These are phyloP conservation scores for Ceratorhiza oryzae-sativae DNA, from an alignment of 1,284 basidiomycete species.

Conservation along the genomic window DNA sequence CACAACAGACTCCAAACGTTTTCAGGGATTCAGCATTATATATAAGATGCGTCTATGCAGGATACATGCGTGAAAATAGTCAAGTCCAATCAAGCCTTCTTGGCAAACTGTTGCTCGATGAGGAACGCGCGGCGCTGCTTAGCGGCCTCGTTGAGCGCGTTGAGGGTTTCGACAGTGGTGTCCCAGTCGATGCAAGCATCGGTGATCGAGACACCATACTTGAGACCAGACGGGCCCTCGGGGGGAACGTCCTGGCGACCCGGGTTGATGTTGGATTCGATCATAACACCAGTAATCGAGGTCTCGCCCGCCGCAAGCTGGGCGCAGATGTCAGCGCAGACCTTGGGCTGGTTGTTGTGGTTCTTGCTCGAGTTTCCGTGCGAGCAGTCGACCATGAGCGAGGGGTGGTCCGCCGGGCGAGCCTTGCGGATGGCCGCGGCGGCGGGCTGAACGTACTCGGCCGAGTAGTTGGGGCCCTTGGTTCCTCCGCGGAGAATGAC, in stretches of 20 bases:
- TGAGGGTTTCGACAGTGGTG: conserved; percentile 78
- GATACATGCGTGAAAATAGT: conserved; percentile 22
- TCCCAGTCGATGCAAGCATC: conserved; percentile 95
- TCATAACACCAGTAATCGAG: conserved; percentile 93
- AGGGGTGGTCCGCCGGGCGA: conserved; percentile 51
- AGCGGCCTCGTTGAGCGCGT: conserved; percentile 67
- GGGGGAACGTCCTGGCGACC: conserved; percentile 84
- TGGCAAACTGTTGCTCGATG: conserved; percentile 47
- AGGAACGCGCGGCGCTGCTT: conserved; percentile 49
- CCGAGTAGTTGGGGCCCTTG: conserved; percentile 84
- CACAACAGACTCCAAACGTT: neutral
- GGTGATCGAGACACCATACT: conserved; percentile 88
- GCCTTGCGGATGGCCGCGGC: conserved; percentile 73
- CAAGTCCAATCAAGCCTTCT: conserved; percentile 32
- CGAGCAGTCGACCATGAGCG: conserved; percentile 56
- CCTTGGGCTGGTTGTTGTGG: conserved; percentile 88
- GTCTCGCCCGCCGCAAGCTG: conserved; percentile 82
- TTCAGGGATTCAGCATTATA: conserved; percentile 9
- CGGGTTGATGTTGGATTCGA: conserved; percentile 91
- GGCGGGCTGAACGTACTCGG: conserved; percentile 78
- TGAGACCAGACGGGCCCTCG: conserved; percentile 64
- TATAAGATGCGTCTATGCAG: conserved; percentile 12
- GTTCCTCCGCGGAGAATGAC: conserved; percentile 92
- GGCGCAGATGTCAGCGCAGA: conserved; percentile 75
- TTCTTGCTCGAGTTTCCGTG: conserved; percentile 92